Percentiles rank a stretch among this genome's conserved stretches.
Evolutionary conservation across 2,329 filamentous ascomycete species (phyloP).

Genomic region (Aspergillus versicolor): DNA sequence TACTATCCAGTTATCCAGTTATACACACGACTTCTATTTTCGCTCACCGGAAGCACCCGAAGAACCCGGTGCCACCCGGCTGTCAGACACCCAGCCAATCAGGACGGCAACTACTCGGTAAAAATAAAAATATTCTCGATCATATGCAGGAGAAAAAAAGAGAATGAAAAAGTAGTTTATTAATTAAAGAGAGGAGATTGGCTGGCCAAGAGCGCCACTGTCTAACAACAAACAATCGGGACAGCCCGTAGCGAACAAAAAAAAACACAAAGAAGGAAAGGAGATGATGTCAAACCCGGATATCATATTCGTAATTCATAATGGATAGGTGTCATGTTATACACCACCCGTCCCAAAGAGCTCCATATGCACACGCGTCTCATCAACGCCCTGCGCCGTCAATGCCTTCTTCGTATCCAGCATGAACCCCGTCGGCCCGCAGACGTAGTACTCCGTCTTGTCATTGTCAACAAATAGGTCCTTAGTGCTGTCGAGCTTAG

Average conservation of each 20-base stretch:
- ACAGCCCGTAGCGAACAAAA: neutral
- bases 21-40: too few species aligned
- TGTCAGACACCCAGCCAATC: neutral
- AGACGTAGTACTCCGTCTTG: conserved; percentile 67
- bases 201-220: neutral
- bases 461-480: conserved; percentile 58
- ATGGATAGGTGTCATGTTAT: neutral
- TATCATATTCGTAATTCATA: too few species aligned
- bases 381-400: conserved; percentile 55
- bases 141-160: too few species aligned
- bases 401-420: conserved; percentile 55
- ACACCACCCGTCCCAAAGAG: conserved; percentile 61
- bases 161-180: too few species aligned
- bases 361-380: conserved; percentile 64
- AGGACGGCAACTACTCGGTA: neutral
- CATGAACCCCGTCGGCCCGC: conserved; percentile 73
- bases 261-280: too few species aligned
- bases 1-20: too few species aligned
- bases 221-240: neutral
- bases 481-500: conserved; percentile 51
- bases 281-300: too few species aligned
- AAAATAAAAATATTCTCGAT: too few species aligned
- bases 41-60: too few species aligned
- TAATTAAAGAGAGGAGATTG: neutral
- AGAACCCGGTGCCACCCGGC: too few species aligned